Percentiles rank a stretch among this genome's conserved stretches.
Conservation (phyloP, 176 grass and related monocot species). For the Paspalum vaginatum region DNA sequence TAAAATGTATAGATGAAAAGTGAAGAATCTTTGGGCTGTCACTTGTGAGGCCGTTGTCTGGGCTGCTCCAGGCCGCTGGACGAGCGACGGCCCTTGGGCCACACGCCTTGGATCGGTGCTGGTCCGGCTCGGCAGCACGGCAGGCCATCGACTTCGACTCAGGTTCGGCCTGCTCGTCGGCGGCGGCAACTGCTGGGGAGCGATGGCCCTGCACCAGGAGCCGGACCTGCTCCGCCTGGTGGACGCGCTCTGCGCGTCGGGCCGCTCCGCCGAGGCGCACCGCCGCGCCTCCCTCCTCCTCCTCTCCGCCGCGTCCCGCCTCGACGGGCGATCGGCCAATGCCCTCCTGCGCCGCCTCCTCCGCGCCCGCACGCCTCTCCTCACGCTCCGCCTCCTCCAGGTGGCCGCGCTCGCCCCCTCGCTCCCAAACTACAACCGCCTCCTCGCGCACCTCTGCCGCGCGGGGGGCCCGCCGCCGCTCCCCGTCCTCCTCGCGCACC, state of each 20-base stretch:
- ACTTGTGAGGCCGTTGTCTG: too few species aligned
- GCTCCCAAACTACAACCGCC: constrained; percentile 67
- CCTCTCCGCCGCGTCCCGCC: constrained; percentile 34
- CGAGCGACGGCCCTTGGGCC: too few species aligned
- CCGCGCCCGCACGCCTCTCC: constrained; percentile 45
- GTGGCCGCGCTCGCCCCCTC: constrained; percentile 45
- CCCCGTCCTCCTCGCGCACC: constrained; percentile 51
- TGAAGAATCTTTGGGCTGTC: too few species aligned
- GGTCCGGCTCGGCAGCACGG: too few species aligned
- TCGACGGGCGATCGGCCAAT: constrained; percentile 43
- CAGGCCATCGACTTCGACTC: too few species aligned
- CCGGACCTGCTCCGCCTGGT: constrained; percentile 40
- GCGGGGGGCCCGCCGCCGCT: background rate
- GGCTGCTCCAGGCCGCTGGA: too few species aligned
- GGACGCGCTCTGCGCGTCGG: constrained; percentile 57
- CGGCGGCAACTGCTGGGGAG: too few species aligned
- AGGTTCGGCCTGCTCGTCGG: too few species aligned
- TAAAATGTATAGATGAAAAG: too few species aligned
- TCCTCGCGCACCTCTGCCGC: constrained; percentile 59
- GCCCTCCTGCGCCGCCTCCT: constrained; percentile 57
- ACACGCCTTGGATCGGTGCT: too few species aligned
- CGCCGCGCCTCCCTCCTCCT: constrained; percentile 64
- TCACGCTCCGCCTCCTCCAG: constrained; percentile 72
- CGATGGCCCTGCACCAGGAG: background rate
- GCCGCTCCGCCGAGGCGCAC: constrained; percentile 77